Base-by-base conservation (phyloP, 2,329 filamentous ascomycete genomes). In the Fusarium bulbicola region DNA sequence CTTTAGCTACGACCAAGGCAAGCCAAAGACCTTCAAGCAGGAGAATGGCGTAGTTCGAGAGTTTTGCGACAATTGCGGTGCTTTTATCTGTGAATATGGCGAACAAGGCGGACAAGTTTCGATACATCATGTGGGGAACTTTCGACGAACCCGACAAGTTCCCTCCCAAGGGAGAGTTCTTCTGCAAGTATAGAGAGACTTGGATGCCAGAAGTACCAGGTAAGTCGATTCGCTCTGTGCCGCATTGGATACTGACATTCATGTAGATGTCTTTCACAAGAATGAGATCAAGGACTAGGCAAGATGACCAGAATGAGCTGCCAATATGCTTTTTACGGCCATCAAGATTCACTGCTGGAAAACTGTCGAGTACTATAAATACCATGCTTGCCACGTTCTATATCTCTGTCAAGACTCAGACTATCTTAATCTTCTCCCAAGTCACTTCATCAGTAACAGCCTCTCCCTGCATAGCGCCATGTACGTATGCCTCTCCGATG, bases 81-180 rank as follows among this genome's bases (percentile, higher is more conserved):
- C 56, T 9, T 74, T 74, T 14, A 65, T 74, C 10, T 74, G 72
- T 10, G 72, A 74, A 34, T 74, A 74, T 14, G 72, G 72, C 1
- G 80, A 84, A 70, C 75, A 85, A 72, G 82, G 84, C 83, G 24
- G 84, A 86, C 45, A 81, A 80, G 72, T 83, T 83, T 61, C 79
- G 81, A n/a, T 85, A 84, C 56, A 73, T 85, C 34, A 79, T 84
- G 68, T 84, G 82, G 77, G 86, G 87, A 3, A 86, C 86, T 0
- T 77, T 89, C 8, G 86, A 89, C 63, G 81, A 86, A 26, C 84
- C 84, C 0, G 84, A 85, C 20, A 81, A 78, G 57, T 76, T 88
- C 15, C 84, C 85, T 11, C 86, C 86, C 0, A 88, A 87, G 73
- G 87, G 86, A 0, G 86, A 89, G 70, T 89, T 89, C 79, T 89